Evolutionary conservation across 768 basidiomycete species (phyloP).

Genomic region (Neoboletus magnificus): DNA sequence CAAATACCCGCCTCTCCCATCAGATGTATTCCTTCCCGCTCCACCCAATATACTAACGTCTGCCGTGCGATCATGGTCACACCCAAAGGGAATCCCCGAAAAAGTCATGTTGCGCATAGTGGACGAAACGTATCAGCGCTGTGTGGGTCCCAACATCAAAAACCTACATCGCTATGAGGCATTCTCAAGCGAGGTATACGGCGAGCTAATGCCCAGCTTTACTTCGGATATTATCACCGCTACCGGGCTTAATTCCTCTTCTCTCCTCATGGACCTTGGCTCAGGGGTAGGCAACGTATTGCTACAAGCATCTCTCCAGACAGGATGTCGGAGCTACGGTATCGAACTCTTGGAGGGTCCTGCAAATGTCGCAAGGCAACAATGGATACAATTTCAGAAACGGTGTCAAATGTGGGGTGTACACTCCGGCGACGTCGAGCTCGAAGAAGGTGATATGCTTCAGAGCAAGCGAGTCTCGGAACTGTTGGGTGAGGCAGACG

Average conservation of each 20-base stretch:
- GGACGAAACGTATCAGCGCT: constrained; percentile 91
- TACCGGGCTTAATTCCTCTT: constrained; percentile 50
- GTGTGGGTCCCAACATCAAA: constrained; percentile 86
- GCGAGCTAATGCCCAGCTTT: constrained; percentile 82
- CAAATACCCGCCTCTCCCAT: constrained; percentile 62
- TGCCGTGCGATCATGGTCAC: constrained; percentile 44
- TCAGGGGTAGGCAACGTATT: constrained; percentile 86
- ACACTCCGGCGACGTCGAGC: constrained; percentile 65
- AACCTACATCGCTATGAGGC: constrained; percentile 77
- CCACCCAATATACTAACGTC: constrained; percentile 49
- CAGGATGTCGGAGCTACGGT: constrained; percentile 74
- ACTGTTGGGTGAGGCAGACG: constrained; percentile 78
- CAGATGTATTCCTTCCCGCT: constrained; percentile 45
- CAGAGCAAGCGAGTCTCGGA: constrained; percentile 60
- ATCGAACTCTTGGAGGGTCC: constrained; percentile 78
- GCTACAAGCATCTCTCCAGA: constrained; percentile 76
- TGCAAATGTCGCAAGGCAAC: constrained; percentile 72
- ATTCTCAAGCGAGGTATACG: constrained; percentile 84
- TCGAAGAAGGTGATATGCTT: constrained; percentile 87
- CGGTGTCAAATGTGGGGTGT: constrained; percentile 94
- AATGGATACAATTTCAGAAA: constrained; percentile 69
- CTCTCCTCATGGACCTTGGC: constrained; percentile 80
- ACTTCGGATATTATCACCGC: constrained; percentile 50
- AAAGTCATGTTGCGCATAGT: constrained; percentile 71
- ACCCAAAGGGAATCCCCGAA: constrained; percentile 50